Evolutionary conservation across 2,329 filamentous ascomycete species (phyloP).

Genomic region (Arthrobotrys musiformis): DNA sequence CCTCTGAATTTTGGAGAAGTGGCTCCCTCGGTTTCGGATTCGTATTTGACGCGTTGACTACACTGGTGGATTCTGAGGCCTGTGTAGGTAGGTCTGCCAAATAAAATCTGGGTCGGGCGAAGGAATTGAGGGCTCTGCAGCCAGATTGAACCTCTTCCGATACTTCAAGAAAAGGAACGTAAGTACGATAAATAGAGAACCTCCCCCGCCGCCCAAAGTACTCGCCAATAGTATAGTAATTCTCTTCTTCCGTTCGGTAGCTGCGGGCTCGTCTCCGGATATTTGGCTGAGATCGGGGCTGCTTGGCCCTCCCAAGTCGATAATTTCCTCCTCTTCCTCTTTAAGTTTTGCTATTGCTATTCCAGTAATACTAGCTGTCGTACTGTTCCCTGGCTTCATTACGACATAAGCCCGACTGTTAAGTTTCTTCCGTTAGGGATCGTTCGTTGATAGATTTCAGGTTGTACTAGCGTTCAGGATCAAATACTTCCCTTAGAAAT

Average conservation of each 20-base stretch:
- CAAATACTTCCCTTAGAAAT: neutral
- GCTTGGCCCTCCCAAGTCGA: neutral
- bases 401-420: neutral
- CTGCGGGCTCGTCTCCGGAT: neutral
- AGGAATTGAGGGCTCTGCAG: neutral
- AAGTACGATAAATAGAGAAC: neutral
- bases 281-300: neutral
- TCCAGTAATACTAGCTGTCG: neutral
- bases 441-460: neutral
- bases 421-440: neutral
- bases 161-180: neutral
- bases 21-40: neutral
- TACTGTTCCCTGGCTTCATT: neutral
- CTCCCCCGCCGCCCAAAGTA: neutral
- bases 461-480: neutral
- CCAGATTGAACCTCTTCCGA: neutral
- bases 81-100: neutral
- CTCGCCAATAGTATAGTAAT: neutral
- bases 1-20: too few relatives aligned
- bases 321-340: neutral
- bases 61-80: too few relatives aligned
- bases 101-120: neutral
- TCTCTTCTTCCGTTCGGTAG: neutral
- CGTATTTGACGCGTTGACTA: neutral
- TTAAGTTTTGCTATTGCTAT: neutral